A percentile compares a stretch with the other conserved stretches of the same genome.
Evolutionary conservation across 1,284 basidiomycete species (phyloP).

Genomic region (Trametes versicolor): DNA sequence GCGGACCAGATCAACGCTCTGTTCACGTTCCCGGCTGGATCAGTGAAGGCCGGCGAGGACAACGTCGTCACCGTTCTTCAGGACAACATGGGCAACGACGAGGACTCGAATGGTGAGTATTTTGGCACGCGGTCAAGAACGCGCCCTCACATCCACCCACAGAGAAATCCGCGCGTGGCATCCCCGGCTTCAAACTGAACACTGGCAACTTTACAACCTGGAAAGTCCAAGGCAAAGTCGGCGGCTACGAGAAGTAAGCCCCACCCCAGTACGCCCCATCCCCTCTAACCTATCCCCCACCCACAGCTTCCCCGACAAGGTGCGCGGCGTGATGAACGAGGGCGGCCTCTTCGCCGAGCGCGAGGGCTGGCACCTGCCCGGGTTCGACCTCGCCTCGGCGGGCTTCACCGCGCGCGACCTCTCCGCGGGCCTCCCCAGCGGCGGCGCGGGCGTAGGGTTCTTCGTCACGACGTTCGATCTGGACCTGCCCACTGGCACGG

Average conservation of each 20-base stretch:
- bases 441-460: slow-evolving; percentile 77
- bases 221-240: slow-evolving; percentile 86
- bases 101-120: slow-evolving; percentile 48
- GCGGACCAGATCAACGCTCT: slow-evolving; percentile 72
- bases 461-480: slow-evolving; percentile 80
- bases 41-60: slow-evolving; percentile 60
- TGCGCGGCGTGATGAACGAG: slow-evolving; percentile 78
- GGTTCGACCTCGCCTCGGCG: slow-evolving; percentile 63
- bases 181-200: slow-evolving; percentile 76
- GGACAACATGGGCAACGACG: slow-evolving; percentile 85
- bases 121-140: too few species aligned
- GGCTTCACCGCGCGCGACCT: slow-evolving; percentile 66
- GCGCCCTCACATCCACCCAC: background rate
- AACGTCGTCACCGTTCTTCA: slow-evolving; percentile 83
- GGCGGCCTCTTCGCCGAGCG: slow-evolving; percentile 84
- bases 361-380: slow-evolving; percentile 84
- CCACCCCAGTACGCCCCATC: background rate
- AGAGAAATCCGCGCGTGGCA: slow-evolving; percentile 78
- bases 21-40: slow-evolving; percentile 67
- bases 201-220: slow-evolving; percentile 70
- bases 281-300: background rate
- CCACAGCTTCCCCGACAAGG: slow-evolving; percentile 71
- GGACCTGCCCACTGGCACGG: slow-evolving; percentile 62
- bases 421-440: slow-evolving; percentile 62
- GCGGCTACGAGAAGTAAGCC: slow-evolving; percentile 74